Conservation (phyloP, 2,329 filamentous ascomycete species). For the Paraphaeosphaeria minitans region DNA sequence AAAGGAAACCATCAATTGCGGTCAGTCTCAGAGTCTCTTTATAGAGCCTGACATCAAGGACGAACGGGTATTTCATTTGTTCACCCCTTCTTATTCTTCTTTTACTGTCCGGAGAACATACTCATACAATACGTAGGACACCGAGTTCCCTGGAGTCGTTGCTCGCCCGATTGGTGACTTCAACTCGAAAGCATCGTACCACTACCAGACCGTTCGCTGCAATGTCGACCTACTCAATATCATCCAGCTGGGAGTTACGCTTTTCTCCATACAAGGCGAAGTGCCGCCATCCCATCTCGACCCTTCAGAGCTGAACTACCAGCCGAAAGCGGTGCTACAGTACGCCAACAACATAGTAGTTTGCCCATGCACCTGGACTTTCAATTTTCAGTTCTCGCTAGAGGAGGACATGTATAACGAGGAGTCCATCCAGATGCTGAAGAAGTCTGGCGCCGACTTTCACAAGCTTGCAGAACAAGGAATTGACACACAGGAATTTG, state of each 20-base stretch:
- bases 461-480: constrained; percentile 81
- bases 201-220: constrained; percentile 95
- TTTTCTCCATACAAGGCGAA: constrained; percentile 91
- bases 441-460: constrained; percentile 93
- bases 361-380: constrained; percentile 94
- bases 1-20: constrained; percentile 12
- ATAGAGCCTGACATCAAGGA: constrained; percentile 7
- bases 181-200: constrained; percentile 93
- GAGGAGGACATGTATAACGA: constrained; percentile 98
- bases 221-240: constrained; percentile 98
- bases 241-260: constrained; percentile 92
- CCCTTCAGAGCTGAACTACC: constrained; percentile 48
- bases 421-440: constrained; percentile 88
- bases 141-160: constrained; percentile 97
- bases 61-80: constrained; percentile 14
- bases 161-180: constrained; percentile 94
- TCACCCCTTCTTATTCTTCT: neutral
- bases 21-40: neutral
- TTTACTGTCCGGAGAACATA: neutral
- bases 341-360: constrained; percentile 61
- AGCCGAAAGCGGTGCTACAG: constrained; percentile 53
- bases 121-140: constrained; percentile 67
- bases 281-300: constrained; percentile 74
- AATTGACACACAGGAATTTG: constrained; percentile 89
- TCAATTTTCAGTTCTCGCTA: constrained; percentile 97